Base-by-base conservation (phyloP, 208 protist species). In the Blastocrithidia nonstop region DNA sequence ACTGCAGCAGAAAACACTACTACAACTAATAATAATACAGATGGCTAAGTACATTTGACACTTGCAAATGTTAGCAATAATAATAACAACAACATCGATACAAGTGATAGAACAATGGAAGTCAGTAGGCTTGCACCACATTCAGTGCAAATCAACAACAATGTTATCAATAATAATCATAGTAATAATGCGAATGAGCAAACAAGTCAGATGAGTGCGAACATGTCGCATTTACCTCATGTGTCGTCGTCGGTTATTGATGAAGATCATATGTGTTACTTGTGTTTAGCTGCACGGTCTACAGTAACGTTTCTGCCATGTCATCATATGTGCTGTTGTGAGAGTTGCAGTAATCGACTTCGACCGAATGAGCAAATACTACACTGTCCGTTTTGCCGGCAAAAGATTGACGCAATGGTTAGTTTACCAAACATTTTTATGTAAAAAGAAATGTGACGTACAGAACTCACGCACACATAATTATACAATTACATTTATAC, bases 281-380 rank as follows among this genome's bases (percentile, higher is more conserved):
- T 77, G 9, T 77, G 68, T 26, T 54, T 71, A 21, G 59, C 55
- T 39, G 45, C 56, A 1, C 42, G 36, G 3, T 33, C 68, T 4
- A 44, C 55, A 1, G 68, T 77, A 38, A 66, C 68, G 29, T 71
- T 71, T 52, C 50, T 77, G 23, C 68, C 68, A 19, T 77, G 68
- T 46, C 61, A 77, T 32, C 68, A 77, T 45, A 66, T 60, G 2
- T 71, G 63, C 44, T 77, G 63, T 47, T 77, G 68, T 35, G 63
- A 71, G 51, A 29, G 17, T 2, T 77, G 68, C 37, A 65, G 59
- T 44, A 68, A 60, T 16, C 57, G 59, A 9, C 33, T 77, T 15
- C 53, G 68, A 9, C 68, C 68, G 2, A 50, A 42, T 13, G 50
- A 29, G 6, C 43, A 51, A 20, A 48, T 17, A 8, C 35, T 77